Evolutionary conservation across 129 eudicot species (phyloP), one percentile per base, ranked within the genome.

Genomic region (Flaveria bidentis): DNA sequence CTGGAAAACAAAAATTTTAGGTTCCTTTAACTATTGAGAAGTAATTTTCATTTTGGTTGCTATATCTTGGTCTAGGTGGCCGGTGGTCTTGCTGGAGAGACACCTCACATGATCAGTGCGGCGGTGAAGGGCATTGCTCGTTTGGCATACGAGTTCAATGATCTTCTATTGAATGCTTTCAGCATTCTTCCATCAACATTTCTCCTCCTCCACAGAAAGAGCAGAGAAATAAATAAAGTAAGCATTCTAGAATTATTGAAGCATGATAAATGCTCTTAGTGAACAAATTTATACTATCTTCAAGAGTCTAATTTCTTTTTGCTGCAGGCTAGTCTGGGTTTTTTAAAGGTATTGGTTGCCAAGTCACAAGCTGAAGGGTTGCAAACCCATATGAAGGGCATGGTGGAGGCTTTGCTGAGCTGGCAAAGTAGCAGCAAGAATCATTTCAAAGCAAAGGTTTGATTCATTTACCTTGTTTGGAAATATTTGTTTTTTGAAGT

Each of bases 21-120:
- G 47, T 20, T 61, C 5, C 12, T 60, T 39, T 79, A n/a, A 10
- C 44, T 65, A 17, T 53, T 14, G 13, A 39, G 16, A 47, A 66
- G 42, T 66, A 25, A 25, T 45, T 22, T 36, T 61, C 13, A 60
- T 5, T 8, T 52, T 51, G 57, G 74, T 72, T 71, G 30, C 25
- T 66, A 53, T 56, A 2, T 41, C 44, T 63, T 56, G 62, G 12
- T 41, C 23, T 78, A 95, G 99, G 95, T 95, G 61, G 97, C 96
- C 58, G 91, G 96, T 14, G 92, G 97, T 25, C 82, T 95, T 65
- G 92, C 96, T 49, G 90, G 99, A 14, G 97, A 91, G 81, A 86
- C 99, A 67, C 96, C 99, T 72, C 99, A 95, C 79, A 87, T 91
- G 94, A 88, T 95, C 66, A 91, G 99, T 83, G 99, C 97, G 11